A percentile compares a stretch with the other conserved stretches of the same genome.
Conservation (phyloP, 352 stramenopile species). For the Globisporangium takayamanum region DNA sequence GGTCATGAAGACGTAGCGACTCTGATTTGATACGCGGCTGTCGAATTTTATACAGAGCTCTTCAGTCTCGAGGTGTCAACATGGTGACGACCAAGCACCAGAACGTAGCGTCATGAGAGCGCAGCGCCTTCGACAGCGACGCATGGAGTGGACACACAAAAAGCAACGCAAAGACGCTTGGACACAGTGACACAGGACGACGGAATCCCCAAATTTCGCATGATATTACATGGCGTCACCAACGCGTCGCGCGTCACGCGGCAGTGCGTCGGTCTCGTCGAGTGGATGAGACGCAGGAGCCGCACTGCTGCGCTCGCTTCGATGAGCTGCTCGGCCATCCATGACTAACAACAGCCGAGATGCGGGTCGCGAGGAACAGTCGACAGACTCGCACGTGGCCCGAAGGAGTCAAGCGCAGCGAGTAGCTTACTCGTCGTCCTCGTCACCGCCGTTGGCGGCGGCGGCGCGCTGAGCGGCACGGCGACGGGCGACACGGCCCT, state of each 20-base stretch:
- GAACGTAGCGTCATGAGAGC: too few species aligned
- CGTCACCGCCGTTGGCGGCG: conserved; percentile 79
- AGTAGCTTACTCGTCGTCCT: conserved; percentile 76
- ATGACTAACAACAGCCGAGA: conserved; percentile 8
- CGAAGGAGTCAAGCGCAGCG: conserved; percentile 15
- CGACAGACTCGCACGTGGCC: conserved; percentile 14
- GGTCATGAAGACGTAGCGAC: background rate
- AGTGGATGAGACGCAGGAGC: conserved; percentile 11
- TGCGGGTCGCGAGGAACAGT: background rate
- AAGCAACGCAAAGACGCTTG: background rate
- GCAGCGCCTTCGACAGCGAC: too few species aligned
- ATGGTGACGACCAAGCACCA: too few species aligned
- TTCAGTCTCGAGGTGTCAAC: too few species aligned
- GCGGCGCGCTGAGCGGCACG: conserved; percentile 91
- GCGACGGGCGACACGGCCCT: conserved; percentile 94
- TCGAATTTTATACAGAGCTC: too few species aligned
- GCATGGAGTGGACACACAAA: background rate
- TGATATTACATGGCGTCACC: conserved; percentile 73
- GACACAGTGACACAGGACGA: conserved; percentile 1
- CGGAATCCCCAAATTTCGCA: conserved; percentile 78
- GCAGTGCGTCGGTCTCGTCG: background rate
- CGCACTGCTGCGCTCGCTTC: background rate
- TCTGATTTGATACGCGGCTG: too few species aligned
- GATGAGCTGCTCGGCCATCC: background rate
- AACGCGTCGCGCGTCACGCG: conserved; percentile 9